Percentiles rank a stretch among this genome's conserved stretches.
These are phyloP conservation scores for Strobilomyces dryophilus DNA, from an alignment of 768 basidiomycete species.

Conservation along the genomic window DNA sequence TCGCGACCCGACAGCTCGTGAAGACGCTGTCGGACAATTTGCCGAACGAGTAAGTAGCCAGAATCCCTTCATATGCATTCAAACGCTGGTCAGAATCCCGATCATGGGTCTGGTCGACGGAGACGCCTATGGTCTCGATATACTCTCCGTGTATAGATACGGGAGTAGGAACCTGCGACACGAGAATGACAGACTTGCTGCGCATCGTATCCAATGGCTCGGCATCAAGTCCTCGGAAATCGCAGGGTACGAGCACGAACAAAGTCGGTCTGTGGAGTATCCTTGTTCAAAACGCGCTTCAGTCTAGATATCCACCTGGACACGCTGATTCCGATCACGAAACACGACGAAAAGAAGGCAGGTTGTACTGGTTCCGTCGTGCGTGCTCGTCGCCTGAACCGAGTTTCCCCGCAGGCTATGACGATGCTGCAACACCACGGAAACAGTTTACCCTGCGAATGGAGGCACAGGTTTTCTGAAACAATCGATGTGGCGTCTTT, in stretches of 20 bases:
- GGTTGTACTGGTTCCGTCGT: slow-evolving; percentile 1
- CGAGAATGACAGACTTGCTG: slow-evolving; percentile 65
- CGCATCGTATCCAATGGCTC: slow-evolving; percentile 71
- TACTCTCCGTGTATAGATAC: slow-evolving; percentile 80
- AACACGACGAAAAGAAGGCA: slow-evolving; percentile 74
- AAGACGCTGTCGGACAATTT: slow-evolving; percentile 65
- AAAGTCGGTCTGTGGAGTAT: neutral
- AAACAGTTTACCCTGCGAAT: slow-evolving; percentile 47
- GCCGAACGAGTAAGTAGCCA: slow-evolving; percentile 47
- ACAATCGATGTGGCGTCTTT: neutral
- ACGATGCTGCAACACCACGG: slow-evolving; percentile 50
- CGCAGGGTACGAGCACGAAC: slow-evolving; percentile 40
- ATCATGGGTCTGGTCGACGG: slow-evolving; percentile 81
- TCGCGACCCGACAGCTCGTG: slow-evolving; percentile 84
- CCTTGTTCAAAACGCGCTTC: neutral
- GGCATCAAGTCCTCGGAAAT: slow-evolving; percentile 75
- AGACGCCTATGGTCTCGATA: slow-evolving; percentile 91
- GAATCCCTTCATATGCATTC: neutral
- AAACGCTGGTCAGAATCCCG: slow-evolving; percentile 51
- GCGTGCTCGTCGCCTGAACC: neutral
- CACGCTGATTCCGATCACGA: slow-evolving; percentile 62
- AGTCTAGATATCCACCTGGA: slow-evolving; percentile 63
- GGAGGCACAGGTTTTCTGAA: slow-evolving; percentile 54
- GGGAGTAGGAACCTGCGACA: slow-evolving; percentile 72
- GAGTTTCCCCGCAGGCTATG: slow-evolving; percentile 47